Percentiles rank a stretch among this genome's conserved stretches.
Conservation (phyloP, 2,329 filamentous ascomycete genomes). For the Fusarium sacchari region DNA sequence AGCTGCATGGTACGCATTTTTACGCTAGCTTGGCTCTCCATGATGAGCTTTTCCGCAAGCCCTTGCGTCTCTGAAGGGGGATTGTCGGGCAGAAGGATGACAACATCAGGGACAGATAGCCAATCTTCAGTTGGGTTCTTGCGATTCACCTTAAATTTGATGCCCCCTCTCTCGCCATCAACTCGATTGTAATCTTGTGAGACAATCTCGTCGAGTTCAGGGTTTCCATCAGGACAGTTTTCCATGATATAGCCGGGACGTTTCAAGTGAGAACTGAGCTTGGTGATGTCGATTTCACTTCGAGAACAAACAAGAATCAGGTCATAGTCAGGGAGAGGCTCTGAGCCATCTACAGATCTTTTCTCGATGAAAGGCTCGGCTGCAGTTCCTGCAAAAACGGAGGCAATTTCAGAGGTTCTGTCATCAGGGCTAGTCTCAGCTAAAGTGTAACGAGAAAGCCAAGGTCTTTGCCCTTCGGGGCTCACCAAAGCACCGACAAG, state of each 20-base stretch:
- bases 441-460: slow-evolving; percentile 49
- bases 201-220: neutral
- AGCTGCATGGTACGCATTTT: slow-evolving; percentile 5
- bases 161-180: neutral
- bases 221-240: neutral
- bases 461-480: slow-evolving; percentile 43
- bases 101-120: neutral
- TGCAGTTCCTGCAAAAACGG: slow-evolving; percentile 17
- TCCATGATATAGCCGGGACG: slow-evolving; percentile 45
- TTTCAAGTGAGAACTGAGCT: slow-evolving; percentile 41
- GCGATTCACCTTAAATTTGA: slow-evolving; percentile 10
- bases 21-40: neutral
- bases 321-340: slow-evolving; percentile 46
- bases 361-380: slow-evolving; percentile 45
- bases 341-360: slow-evolving; percentile 33
- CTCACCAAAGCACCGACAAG: slow-evolving; percentile 44
- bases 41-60: slow-evolving; percentile 19
- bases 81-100: slow-evolving; percentile 32
- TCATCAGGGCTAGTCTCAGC: slow-evolving; percentile 23
- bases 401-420: slow-evolving; percentile 1
- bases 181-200: neutral
- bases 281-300: slow-evolving; percentile 13
- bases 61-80: slow-evolving; percentile 9
- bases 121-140: neutral
- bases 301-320: slow-evolving; percentile 45